Evolutionary conservation across 371 early-diverging fungal genomes (phyloP).

Genomic region (Mortierella sp.): DNA sequence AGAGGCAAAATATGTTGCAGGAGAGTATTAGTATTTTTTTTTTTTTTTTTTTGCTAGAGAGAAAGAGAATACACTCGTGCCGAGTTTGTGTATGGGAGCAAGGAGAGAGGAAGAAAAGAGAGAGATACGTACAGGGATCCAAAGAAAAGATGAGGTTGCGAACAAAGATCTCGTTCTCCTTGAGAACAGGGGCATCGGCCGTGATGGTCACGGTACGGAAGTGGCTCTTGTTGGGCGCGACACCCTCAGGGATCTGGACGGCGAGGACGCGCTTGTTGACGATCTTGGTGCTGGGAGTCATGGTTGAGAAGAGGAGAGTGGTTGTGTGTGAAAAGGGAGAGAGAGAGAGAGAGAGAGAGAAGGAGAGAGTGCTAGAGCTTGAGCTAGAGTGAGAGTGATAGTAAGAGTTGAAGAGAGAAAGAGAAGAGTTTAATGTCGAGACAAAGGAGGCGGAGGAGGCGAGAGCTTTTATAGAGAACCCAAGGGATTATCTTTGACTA

Average conservation of each 20-base stretch:
- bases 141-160: slow-evolving; percentile 51
- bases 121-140: slow-evolving; percentile 58
- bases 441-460: no score
- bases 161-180: slow-evolving; percentile 46
- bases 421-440: no score
- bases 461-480: no score
- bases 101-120: background rate
- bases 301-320: no score
- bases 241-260: slow-evolving; percentile 39
- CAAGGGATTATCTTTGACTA: no score
- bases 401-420: no score
- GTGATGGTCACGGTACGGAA: slow-evolving; percentile 26
- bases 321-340: no score
- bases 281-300: background rate
- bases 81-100: slow-evolving; percentile 7
- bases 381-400: no score
- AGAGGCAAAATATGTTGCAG: background rate
- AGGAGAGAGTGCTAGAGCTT: no score
- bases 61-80: no score
- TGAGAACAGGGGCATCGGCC: slow-evolving; percentile 32
- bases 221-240: slow-evolving; percentile 37
- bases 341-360: no score
- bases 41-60: no score
- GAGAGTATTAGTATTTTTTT: background rate
- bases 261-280: slow-evolving; percentile 21